Evolutionary conservation across 2,329 filamentous ascomycete species (phyloP).

Genomic region (Seiridium cupressi): DNA sequence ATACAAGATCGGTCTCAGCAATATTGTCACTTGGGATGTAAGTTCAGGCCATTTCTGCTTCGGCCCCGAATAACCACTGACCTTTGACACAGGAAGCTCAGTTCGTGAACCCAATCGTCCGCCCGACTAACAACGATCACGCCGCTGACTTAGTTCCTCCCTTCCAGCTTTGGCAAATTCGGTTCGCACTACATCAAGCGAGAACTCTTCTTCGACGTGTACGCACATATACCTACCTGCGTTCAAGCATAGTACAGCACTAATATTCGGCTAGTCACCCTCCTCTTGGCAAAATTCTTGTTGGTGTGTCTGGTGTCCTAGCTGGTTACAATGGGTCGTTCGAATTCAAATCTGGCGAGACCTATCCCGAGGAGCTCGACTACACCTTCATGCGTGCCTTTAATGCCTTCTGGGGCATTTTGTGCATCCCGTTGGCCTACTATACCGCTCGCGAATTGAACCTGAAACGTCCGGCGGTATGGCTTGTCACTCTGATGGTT

Average conservation of each 20-base stretch:
- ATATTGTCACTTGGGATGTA: slow-evolving; percentile 65
- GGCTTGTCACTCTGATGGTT: slow-evolving; percentile 95
- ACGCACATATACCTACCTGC: slow-evolving; percentile 10
- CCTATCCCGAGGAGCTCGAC: slow-evolving; percentile 88
- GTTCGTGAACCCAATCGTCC: slow-evolving; percentile 36
- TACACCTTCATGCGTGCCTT: slow-evolving; percentile 99
- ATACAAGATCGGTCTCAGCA: slow-evolving; percentile 67
- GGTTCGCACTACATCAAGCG: slow-evolving; percentile 98
- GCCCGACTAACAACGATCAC: slow-evolving; percentile 12
- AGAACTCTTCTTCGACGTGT: slow-evolving; percentile 94
- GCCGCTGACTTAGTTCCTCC: slow-evolving; percentile 21
- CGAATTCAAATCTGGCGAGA: slow-evolving; percentile 98
- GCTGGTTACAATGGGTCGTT: slow-evolving; percentile 99
- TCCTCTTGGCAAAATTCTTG: slow-evolving; percentile 96
- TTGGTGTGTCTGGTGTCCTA: slow-evolving; percentile 91
- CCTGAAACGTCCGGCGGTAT: slow-evolving; percentile 82
- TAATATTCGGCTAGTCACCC: slow-evolving; percentile 51
- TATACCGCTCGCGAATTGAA: slow-evolving; percentile 90
- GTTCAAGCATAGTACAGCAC: slow-evolving; percentile 10
- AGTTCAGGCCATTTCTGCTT: slow-evolving; percentile 12
- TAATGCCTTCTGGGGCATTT: slow-evolving; percentile 90
- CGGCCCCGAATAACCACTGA: not conserved
- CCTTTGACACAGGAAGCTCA: slow-evolving; percentile 50
- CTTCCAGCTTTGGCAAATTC: slow-evolving; percentile 83
- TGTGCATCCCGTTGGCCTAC: slow-evolving; percentile 92